Conservation (phyloP, 441 rosid species). For the Brassica balearica region DNA sequence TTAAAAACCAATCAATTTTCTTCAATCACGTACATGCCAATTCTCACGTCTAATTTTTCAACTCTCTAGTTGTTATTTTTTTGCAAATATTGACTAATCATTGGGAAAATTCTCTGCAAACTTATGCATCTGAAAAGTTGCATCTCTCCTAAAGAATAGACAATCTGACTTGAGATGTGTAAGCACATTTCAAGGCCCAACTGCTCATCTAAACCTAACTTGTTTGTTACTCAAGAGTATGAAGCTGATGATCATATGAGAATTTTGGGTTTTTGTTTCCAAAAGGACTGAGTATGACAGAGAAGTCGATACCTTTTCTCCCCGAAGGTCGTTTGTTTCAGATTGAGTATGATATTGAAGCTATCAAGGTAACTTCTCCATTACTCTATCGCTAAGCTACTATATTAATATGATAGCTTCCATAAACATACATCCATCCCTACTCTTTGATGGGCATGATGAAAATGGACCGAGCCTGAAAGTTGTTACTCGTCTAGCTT, state of each 20-base stretch:
- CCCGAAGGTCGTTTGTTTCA: not conserved
- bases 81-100: not conserved
- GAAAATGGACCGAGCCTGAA: not conserved
- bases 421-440: not conserved
- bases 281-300: not conserved
- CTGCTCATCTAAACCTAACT: not conserved
- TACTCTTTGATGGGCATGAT: conserved; percentile 9
- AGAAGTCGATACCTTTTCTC: not conserved
- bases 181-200: not conserved
- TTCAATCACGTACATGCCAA: conserved; percentile 1
- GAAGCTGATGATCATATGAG: not conserved
- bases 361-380: not conserved
- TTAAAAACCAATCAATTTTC: not conserved
- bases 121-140: not conserved
- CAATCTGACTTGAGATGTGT: not conserved
- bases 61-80: not conserved
- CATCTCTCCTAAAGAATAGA: not conserved
- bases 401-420: not conserved
- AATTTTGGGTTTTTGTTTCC: not conserved
- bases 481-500: not conserved
- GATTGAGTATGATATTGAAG: not conserved
- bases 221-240: not conserved
- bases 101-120: not conserved
- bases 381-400: not conserved
- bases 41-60: not conserved